Percentiles rank a stretch among this genome's conserved stretches.
These are phyloP conservation scores for Capsicum rhomboideum DNA, from an alignment of 257 asterid genomes.

Conservation along the genomic window DNA sequence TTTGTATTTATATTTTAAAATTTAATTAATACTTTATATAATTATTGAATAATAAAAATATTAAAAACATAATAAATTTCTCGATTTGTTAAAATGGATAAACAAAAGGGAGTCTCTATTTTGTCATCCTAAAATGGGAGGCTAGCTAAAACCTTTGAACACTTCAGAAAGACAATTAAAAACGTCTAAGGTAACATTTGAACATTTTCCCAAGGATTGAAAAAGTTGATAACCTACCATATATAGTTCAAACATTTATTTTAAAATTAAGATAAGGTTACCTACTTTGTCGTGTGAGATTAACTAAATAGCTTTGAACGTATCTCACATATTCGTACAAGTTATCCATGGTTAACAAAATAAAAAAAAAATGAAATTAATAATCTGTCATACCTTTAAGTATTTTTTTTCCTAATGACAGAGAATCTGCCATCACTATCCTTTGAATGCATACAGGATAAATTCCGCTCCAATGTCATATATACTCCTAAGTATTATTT, in stretches of 20 bases:
- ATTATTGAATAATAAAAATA: too few species aligned
- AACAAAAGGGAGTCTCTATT: too few species aligned
- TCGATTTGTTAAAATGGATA: too few species aligned
- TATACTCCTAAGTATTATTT: too few species aligned
- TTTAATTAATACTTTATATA: too few species aligned
- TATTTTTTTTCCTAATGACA: background rate
- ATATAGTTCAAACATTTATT: background rate
- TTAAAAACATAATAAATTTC: too few species aligned
- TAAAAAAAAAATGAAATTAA: background rate
- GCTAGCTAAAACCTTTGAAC: background rate
- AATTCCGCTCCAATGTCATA: fast-evolving
- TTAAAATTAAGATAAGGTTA: background rate
- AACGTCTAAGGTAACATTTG: background rate
- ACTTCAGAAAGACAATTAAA: background rate
- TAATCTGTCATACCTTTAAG: background rate
- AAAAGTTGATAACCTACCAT: background rate
- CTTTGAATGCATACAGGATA: fast-evolving
- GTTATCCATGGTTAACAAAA: background rate
- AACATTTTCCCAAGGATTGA: background rate
- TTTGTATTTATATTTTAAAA: too few species aligned
- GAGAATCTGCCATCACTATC: fast-evolving
- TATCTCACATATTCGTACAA: background rate
- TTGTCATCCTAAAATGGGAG: background rate
- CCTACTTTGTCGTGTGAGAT: background rate
- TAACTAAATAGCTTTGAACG: background rate